These are phyloP conservation scores for Phytophthora sp. DNA, from an alignment of 352 stramenopile species.

Conservation along the genomic window DNA sequence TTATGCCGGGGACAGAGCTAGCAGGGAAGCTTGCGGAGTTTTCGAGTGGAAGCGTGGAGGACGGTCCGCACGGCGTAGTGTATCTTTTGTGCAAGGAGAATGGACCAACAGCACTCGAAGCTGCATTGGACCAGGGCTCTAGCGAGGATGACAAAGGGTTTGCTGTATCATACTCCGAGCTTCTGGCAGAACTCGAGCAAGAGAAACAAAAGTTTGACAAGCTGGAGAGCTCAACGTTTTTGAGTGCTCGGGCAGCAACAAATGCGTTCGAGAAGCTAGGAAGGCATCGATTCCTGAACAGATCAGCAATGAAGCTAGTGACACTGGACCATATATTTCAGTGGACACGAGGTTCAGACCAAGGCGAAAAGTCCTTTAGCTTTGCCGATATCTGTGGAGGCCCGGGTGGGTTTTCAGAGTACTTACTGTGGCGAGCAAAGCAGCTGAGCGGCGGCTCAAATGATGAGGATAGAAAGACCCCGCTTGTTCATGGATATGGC, in stretches of 20 bases:
- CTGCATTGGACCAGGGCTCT: constrained; percentile 1
- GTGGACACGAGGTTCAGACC: constrained; percentile 33
- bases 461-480: neutral
- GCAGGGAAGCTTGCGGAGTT: neutral
- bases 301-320: constrained; percentile 84
- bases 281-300: constrained; percentile 72
- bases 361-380: constrained; percentile 31
- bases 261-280: constrained; percentile 73
- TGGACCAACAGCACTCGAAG: neutral
- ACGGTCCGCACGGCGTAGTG: constrained; percentile 31
- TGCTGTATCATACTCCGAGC: constrained; percentile 8
- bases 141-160: neutral
- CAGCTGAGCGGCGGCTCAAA: neutral
- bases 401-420: constrained; percentile 83
- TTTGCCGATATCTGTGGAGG: constrained; percentile 85
- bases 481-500: constrained; percentile 49
- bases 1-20: constrained; percentile 51
- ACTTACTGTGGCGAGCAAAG: constrained; percentile 58
- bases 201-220: constrained; percentile 51
- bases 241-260: constrained; percentile 39
- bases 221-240: constrained; percentile 43
- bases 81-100: constrained; percentile 36
- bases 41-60: constrained; percentile 7
- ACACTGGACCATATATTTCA: constrained; percentile 72
- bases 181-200: constrained; percentile 42